A percentile compares a stretch with the other conserved stretches of the same genome.
Evolutionary conservation across 352 stramenopile species (phyloP).

Genomic region (Aphanomyces invadans): DNA sequence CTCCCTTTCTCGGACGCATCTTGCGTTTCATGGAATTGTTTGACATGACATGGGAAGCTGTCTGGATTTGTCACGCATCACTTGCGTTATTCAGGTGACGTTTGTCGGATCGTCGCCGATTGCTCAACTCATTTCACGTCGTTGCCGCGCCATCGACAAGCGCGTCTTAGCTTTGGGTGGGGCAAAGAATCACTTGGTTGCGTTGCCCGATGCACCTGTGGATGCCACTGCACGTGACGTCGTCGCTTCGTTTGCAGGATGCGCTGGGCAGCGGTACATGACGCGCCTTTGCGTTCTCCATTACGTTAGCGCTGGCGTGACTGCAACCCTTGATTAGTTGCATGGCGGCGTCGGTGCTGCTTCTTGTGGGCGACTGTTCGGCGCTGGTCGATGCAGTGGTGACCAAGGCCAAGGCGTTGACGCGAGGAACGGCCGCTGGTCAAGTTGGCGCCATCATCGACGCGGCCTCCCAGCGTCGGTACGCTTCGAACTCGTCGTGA

Average conservation of each 20-base stretch:
- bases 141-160: slow-evolving; percentile 88
- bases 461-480: slow-evolving; percentile 60
- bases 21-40: not conserved
- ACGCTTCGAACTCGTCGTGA: not conserved
- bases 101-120: slow-evolving; percentile 95
- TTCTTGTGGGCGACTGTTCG: slow-evolving; percentile 79
- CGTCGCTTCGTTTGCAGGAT: slow-evolving; percentile 93
- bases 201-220: slow-evolving; percentile 89
- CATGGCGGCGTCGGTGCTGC: slow-evolving; percentile 94
- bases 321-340: slow-evolving; percentile 41
- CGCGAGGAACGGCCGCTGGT: slow-evolving; percentile 82
- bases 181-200: slow-evolving; percentile 97
- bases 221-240: slow-evolving; percentile 92
- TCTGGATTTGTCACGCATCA: no score
- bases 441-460: slow-evolving; percentile 96
- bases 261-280: slow-evolving; percentile 83
- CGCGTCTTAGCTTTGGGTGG: slow-evolving; percentile 92
- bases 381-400: slow-evolving; percentile 84
- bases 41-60: no score
- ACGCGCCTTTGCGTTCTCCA: no score
- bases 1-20: no score
- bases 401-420: slow-evolving; percentile 76
- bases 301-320: not conserved
- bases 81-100: no score
- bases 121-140: slow-evolving; percentile 87